Conservation (phyloP, 495 filamentous ascomycete species). For the Penicillium alfredii region DNA sequence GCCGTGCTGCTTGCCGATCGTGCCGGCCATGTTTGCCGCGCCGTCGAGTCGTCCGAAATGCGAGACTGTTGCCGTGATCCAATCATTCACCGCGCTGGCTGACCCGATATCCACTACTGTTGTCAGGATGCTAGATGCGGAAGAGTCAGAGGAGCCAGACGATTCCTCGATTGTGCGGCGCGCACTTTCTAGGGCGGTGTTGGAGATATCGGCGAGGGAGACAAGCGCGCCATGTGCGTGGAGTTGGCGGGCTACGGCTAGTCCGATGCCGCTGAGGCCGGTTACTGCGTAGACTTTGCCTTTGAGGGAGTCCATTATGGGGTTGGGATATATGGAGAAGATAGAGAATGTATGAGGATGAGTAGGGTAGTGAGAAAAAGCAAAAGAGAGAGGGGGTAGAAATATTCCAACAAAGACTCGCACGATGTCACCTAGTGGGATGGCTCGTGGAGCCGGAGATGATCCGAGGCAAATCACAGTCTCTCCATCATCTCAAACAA, state of each 20-base stretch:
- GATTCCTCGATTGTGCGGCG: too few species aligned
- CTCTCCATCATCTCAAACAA: too few species aligned
- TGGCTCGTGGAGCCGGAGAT: conserved; percentile 9
- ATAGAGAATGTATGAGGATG: too few species aligned
- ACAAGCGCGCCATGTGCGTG: conserved; percentile 43
- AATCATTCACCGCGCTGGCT: conserved; percentile 35
- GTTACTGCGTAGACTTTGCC: conserved; percentile 50
- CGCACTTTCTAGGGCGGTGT: conserved; percentile 11
- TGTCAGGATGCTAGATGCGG: conserved; percentile 19
- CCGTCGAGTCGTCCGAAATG: conserved; percentile 47
- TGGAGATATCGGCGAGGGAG: conserved; percentile 47
- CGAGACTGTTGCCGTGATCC: conserved; percentile 39
- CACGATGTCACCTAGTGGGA: too few species aligned
- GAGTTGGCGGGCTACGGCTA: conserved; percentile 48
- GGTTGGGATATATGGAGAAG: neutral
- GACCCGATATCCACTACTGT: conserved; percentile 40
- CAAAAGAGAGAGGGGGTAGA: neutral
- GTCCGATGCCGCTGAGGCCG: conserved; percentile 52
- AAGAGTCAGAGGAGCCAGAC: too few species aligned
- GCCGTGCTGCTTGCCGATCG: conserved; percentile 34
- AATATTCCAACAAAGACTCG: too few species aligned
- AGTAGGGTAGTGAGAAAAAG: neutral
- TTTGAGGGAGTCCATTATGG: conserved; percentile 23
- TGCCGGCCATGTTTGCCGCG: conserved; percentile 54
- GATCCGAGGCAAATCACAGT: conserved; percentile 3